These are phyloP conservation scores for Candida anglica DNA, from an alignment of 805 yeast genomes.

Conservation along the genomic window DNA sequence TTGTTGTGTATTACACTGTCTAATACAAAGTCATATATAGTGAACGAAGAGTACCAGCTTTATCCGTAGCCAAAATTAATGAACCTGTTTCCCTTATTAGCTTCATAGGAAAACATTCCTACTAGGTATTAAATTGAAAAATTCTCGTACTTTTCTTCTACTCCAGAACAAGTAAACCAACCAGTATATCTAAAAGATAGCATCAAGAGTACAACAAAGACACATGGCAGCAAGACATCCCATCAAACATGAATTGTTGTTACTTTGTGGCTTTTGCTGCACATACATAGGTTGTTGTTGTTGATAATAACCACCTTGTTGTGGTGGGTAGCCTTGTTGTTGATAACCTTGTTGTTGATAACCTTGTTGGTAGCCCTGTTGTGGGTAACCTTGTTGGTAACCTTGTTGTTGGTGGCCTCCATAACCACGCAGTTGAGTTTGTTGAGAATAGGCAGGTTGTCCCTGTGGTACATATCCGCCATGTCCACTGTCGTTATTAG, in stretches of 20 bases:
- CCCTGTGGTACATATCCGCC: slow-evolving; percentile 21
- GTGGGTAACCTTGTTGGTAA: slow-evolving; percentile 8
- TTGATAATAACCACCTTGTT: slow-evolving; percentile 33
- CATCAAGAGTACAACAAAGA: slow-evolving; percentile 37
- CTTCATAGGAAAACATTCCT: no score
- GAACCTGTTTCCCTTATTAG: no score
- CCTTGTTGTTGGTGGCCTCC: slow-evolving; percentile 13
- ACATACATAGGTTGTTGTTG: slow-evolving; percentile 45
- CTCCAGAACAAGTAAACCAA: no score
- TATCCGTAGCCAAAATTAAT: no score
- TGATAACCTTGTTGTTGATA: slow-evolving; percentile 6
- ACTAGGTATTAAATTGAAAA: no score
- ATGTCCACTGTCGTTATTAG: slow-evolving; percentile 4
- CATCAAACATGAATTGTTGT: slow-evolving; percentile 31
- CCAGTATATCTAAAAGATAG: slow-evolving; percentile 18
- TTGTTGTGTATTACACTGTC: no score
- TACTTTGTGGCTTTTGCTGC: slow-evolving; percentile 29
- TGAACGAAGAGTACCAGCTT: no score
- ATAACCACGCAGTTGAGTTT: slow-evolving; percentile 19
- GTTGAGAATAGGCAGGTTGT: slow-evolving; percentile 14
- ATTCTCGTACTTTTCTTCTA: no score
- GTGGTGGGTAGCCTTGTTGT: slow-evolving; percentile 18
- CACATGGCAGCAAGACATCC: slow-evolving; percentile 40
- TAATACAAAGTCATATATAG: no score
- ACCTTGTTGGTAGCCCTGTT: slow-evolving; percentile 2